Evolutionary conservation across 345 rosid species (phyloP).

Genomic region (Corymbia maculata): DNA sequence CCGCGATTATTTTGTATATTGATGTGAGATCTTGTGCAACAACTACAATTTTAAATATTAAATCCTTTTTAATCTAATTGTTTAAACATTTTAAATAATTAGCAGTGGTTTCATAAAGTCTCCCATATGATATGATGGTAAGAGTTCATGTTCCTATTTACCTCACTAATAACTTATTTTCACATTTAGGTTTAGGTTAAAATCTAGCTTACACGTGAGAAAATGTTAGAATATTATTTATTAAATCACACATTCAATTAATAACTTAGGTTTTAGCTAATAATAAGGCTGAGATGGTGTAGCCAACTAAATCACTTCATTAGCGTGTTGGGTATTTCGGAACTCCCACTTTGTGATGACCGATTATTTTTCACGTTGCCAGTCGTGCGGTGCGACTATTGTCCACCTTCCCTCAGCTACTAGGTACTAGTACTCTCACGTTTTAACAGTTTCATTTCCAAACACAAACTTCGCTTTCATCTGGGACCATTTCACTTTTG

Average conservation of each 20-base stretch:
- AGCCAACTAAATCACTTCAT: neutral
- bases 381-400: neutral
- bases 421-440: neutral
- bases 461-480: neutral
- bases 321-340: neutral
- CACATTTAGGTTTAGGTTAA: too few species aligned
- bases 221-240: too few species aligned
- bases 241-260: too few species aligned
- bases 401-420: neutral
- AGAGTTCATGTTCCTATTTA: neutral
- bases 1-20: neutral
- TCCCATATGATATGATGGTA: fast-evolving
- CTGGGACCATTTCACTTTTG: neutral
- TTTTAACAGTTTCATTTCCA: neutral
- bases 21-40: neutral
- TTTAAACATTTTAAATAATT: too few species aligned
- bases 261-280: neutral
- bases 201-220: too few species aligned
- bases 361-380: too few species aligned
- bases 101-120: neutral
- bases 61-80: too few species aligned
- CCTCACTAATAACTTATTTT: too few species aligned
- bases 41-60: too few species aligned
- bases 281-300: neutral
- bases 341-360: too few species aligned